Percentiles rank a stretch among this genome's conserved stretches.
phyloP scores from a whole-genome alignment of 768 basidiomycete species.

The Lanmaoa rubissima region DNA sequence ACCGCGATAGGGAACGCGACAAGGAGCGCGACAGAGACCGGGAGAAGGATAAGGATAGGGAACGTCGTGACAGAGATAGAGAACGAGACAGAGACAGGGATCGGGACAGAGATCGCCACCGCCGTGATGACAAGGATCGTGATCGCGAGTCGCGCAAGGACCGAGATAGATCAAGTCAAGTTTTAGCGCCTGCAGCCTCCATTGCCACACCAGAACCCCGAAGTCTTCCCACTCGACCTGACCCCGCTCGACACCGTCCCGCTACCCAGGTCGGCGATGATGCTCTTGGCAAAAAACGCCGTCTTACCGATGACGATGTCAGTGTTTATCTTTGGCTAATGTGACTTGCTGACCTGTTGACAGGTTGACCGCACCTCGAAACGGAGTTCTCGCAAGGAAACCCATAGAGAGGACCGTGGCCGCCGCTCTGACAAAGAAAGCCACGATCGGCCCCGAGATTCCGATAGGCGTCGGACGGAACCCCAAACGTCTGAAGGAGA shows the following conservation, averaged over 20 bases:
- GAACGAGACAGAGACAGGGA: conserved; percentile 52
- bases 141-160: conserved; percentile 64
- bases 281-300: conserved; percentile 67
- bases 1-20: conserved; percentile 48
- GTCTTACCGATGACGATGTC: conserved; percentile 73
- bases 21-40: conserved; percentile 37
- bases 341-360: conserved; percentile 11
- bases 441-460: conserved; percentile 65
- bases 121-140: conserved; percentile 61
- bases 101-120: conserved; percentile 45
- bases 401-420: conserved; percentile 71
- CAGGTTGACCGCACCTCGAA: conserved; percentile 77
- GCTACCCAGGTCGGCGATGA: conserved; percentile 53
- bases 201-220: conserved; percentile 49
- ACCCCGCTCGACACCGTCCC: conserved; percentile 53
- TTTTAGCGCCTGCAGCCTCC: conserved; percentile 31
- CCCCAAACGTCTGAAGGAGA: conserved; percentile 56
- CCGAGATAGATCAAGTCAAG: conserved; percentile 43
- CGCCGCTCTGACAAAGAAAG: conserved; percentile 70
- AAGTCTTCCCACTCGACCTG: conserved; percentile 56
- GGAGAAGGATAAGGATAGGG: conserved; percentile 41
- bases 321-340: conserved; percentile 24
- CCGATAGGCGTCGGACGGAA: conserved; percentile 64
- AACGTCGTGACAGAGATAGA: conserved; percentile 40
- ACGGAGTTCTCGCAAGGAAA: conserved; percentile 76